A percentile compares a stretch with the other conserved stretches of the same genome.
These are phyloP conservation scores for Colletotrichum echinochloae DNA, from an alignment of 2,329 filamentous ascomycete species.

Conservation along the genomic window DNA sequence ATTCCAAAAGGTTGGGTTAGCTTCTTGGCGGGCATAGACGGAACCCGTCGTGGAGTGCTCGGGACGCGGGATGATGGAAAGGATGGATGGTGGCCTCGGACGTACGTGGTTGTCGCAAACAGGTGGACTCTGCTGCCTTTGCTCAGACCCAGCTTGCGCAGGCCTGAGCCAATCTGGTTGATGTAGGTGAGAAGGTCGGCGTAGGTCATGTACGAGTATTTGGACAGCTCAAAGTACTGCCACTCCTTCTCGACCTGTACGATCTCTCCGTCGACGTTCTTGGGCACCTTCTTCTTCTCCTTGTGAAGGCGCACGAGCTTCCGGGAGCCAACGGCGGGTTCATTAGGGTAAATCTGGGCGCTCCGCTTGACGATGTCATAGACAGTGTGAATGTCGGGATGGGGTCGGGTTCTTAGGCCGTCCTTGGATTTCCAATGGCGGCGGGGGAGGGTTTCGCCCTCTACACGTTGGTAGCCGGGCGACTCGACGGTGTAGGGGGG, in stretches of 20 bases:
- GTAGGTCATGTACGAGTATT: constrained; percentile 82
- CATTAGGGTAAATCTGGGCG: constrained; percentile 71
- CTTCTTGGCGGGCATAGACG: constrained; percentile 3
- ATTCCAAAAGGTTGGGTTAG: constrained; percentile 35
- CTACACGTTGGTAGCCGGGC: constrained; percentile 73
- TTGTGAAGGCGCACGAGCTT: constrained; percentile 81
- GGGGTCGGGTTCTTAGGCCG: constrained; percentile 73
- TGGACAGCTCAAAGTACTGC: constrained; percentile 87
- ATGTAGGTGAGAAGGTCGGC: constrained; percentile 80
- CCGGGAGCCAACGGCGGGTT: constrained; percentile 76
- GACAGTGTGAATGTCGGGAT: constrained; percentile 78
- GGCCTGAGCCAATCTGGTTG: constrained; percentile 76
- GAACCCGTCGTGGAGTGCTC: constrained; percentile 5
- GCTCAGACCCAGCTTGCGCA: constrained; percentile 72
- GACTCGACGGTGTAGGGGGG: constrained; percentile 82
- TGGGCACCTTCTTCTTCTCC: constrained; percentile 91
- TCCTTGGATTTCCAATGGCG: constrained; percentile 79
- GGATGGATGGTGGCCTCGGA: constrained; percentile 32
- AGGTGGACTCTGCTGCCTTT: constrained; percentile 68
- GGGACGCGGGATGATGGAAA: constrained; percentile 5
- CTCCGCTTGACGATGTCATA: constrained; percentile 82
- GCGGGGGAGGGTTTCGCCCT: constrained; percentile 87
- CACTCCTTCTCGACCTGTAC: constrained; percentile 89
- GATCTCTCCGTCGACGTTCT: constrained; percentile 84
- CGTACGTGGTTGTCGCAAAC: constrained; percentile 84